Evolutionary conservation across 2,329 filamentous ascomycete species (phyloP).

Genomic region (Aspergillus ibericus): DNA sequence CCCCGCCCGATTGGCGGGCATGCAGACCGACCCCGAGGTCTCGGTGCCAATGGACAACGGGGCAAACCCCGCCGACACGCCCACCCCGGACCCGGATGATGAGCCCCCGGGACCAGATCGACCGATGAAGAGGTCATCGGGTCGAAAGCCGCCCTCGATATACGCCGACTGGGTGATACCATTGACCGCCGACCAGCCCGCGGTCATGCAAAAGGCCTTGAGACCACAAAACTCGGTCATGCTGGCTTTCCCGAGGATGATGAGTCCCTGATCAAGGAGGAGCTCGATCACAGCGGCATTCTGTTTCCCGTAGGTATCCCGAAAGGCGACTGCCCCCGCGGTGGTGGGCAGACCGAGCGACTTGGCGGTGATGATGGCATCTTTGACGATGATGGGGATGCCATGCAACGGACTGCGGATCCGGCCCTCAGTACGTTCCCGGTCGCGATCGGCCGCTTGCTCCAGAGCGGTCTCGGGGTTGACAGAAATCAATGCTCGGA

Average conservation of each 20-base stretch:
- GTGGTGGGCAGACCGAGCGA: neutral
- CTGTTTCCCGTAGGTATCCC: neutral
- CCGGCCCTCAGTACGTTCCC: neutral
- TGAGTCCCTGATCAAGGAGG: neutral
- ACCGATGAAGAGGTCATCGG: neutral
- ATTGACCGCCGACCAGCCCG: neutral
- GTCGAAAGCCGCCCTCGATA: neutral
- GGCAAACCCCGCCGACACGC: neutral
- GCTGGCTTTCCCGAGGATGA: neutral
- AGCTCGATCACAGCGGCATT: neutral
- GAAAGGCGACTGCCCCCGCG: neutral
- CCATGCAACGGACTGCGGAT: neutral
- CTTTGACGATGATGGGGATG: neutral
- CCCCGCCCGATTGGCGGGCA: neutral
- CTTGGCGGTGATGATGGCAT: neutral
- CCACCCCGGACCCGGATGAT: neutral
- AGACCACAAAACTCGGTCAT: conserved; percentile 1
- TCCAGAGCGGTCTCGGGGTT: neutral
- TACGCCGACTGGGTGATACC: neutral
- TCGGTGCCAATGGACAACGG: neutral
- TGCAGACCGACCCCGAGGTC: neutral
- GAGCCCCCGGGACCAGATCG: neutral
- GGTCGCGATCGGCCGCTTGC: neutral
- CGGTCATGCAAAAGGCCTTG: neutral
- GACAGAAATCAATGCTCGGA: neutral